Percentiles rank a stretch among this genome's conserved stretches.
These are phyloP conservation scores for Microcos paniculata DNA, from an alignment of 345 rosid genomes.

Conservation along the genomic window DNA sequence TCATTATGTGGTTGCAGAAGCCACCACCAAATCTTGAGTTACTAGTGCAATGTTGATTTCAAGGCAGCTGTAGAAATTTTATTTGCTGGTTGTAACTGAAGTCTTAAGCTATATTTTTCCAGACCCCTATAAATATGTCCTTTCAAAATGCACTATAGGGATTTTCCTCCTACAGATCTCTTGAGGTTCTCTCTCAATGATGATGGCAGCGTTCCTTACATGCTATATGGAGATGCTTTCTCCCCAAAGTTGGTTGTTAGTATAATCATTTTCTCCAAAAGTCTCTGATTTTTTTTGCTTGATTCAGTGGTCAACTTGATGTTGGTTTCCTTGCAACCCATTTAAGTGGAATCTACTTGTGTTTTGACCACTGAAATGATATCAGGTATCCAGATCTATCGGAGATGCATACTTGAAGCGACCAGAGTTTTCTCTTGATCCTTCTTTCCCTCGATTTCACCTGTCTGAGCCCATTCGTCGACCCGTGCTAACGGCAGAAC, in stretches of 20 bases:
- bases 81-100: not conserved
- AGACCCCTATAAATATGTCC: not conserved
- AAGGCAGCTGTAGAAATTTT: not conserved
- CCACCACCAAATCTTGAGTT: not conserved
- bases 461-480: constrained; percentile 68
- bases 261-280: not conserved
- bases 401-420: constrained; percentile 96
- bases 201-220: not conserved
- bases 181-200: not conserved
- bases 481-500: constrained; percentile 85
- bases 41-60: not conserved
- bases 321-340: not conserved
- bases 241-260: not conserved
- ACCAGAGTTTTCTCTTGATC: constrained; percentile 83
- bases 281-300: not conserved
- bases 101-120: not conserved
- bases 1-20: not conserved
- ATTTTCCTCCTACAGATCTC: not conserved
- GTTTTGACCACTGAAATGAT: constrained; percentile 3
- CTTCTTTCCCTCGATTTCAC: constrained; percentile 83
- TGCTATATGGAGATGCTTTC: too few relatives aligned
- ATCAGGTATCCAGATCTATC: constrained; percentile 86
- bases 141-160: not conserved
- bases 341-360: not conserved
- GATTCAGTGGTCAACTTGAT: not conserved